Evolutionary conservation across 2,329 filamentous ascomycete species (phyloP).

Genomic region (Epichloe hybrida): DNA sequence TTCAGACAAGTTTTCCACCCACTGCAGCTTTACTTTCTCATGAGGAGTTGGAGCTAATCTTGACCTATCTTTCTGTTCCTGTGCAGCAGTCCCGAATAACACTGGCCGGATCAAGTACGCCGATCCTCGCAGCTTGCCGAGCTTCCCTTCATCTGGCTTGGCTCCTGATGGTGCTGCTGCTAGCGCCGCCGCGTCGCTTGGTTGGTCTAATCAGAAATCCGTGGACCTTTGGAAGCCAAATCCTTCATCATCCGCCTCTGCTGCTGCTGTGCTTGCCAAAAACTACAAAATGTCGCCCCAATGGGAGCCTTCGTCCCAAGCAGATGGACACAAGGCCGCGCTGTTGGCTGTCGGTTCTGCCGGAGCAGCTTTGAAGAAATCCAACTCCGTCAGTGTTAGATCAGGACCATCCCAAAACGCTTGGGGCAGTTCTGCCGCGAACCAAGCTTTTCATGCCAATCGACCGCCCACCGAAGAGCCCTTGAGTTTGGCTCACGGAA

Average conservation of each 20-base stretch:
- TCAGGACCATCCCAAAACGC: conserved; percentile 15
- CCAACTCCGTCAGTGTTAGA: conserved; percentile 3
- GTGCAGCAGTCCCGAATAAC: conserved; percentile 5
- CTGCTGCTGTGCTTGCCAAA: conserved; percentile 29
- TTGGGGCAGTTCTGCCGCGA: conserved; percentile 57
- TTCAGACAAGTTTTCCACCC: not conserved
- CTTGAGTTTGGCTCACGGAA: conserved; percentile 12
- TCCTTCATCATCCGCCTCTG: conserved; percentile 35
- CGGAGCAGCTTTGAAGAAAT: conserved; percentile 17
- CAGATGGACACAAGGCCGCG: conserved; percentile 62
- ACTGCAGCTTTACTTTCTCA: not conserved
- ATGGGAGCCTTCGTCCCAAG: conserved; percentile 50
- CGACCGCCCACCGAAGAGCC: conserved; percentile 9
- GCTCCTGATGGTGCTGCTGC: conserved; percentile 46
- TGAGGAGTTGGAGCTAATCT: not conserved
- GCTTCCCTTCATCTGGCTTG: conserved; percentile 56
- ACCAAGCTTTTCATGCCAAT: conserved; percentile 43
- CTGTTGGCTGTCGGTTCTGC: conserved; percentile 42
- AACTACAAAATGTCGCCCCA: conserved; percentile 31
- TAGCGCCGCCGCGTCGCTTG: conserved; percentile 59
- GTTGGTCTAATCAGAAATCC: conserved; percentile 55
- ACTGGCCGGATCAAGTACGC: conserved; percentile 53
- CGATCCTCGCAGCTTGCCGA: conserved; percentile 57
- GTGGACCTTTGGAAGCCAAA: conserved; percentile 54
- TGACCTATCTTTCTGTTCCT: not conserved